Base-by-base conservation (phyloP, 306 rosid genomes). In the Inga leiocalycina region DNA sequence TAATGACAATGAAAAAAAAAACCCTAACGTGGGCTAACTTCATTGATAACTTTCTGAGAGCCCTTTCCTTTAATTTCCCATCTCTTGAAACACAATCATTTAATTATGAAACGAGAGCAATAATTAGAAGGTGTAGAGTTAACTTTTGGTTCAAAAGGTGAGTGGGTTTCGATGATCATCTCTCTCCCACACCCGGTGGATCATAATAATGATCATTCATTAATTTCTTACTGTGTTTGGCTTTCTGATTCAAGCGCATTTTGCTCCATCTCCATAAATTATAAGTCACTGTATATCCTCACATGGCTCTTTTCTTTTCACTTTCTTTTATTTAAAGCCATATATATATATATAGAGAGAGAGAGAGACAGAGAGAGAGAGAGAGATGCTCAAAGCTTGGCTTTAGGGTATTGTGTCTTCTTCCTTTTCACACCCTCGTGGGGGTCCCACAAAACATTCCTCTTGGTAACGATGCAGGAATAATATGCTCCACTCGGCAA, bases 401-500 rank as follows among this genome's bases (percentile, higher is more conserved):
- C 43, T 65, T 64, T 14, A 64, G 34, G 39, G 41, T 13, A 13
- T 65, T 1, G n/a, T 65, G 71, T 32, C 43, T 14, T 69, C 80
- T 65, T 81, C 54, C 78, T 78, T 85, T 73, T 73, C 57, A 44
- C 75, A 61, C 76, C 80, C 43, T 66, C 35, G 86, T 81, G 30
- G 81, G 94, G 90, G 88, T 49, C 90, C 93, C 91, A 86, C 90
- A 87, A 71, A 88, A 93, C 95, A 93, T 91, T 93, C 94, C 86
- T 88, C 88, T 90, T 52, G 91, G 78, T 54, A 65, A 80, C 81
- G 87, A 88, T 86, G 95, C 87, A 75, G 66, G 86, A 84, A 88
- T 88, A 70, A 79, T 88, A 86, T 85, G 84, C 86, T 75, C 86
- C 86, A 82, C 81, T 76, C 84, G 81, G 67, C 84, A 80, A 59